These are phyloP conservation scores for Crepidotus variabilis DNA, from an alignment of 768 basidiomycete genomes.

Conservation along the genomic window DNA sequence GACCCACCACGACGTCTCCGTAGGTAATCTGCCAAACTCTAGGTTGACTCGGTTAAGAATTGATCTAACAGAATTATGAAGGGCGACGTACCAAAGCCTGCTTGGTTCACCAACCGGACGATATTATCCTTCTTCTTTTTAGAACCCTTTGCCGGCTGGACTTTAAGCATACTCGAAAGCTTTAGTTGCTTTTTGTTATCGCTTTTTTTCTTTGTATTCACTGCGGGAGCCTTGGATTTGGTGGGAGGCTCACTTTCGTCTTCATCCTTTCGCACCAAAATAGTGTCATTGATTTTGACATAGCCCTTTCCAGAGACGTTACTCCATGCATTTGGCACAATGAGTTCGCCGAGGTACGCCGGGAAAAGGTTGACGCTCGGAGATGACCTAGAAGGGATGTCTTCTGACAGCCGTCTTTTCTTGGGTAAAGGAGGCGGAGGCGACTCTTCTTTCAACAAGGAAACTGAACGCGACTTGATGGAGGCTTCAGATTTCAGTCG, in stretches of 20 bases:
- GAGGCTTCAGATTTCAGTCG: background rate
- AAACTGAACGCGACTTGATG: constrained; percentile 2
- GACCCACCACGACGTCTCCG: constrained; percentile 69
- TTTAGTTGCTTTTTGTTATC: constrained; percentile 62
- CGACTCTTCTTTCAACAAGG: constrained; percentile 7
- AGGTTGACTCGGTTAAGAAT: constrained; percentile 2
- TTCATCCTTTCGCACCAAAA: constrained; percentile 55
- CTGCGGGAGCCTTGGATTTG: constrained; percentile 19
- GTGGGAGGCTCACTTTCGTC: constrained; percentile 27
- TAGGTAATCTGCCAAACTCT: constrained; percentile 80
- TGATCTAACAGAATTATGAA: background rate
- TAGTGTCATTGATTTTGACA: constrained; percentile 57
- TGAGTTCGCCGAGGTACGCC: constrained; percentile 62
- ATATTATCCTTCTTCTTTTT: constrained; percentile 61
- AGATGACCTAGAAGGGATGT: background rate
- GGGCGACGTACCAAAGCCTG: constrained; percentile 55
- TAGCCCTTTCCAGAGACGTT: constrained; percentile 73
- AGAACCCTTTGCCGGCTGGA: constrained; percentile 45
- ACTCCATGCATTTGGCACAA: constrained; percentile 76
- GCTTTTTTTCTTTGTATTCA: constrained; percentile 34
- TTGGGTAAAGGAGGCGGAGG: constrained; percentile 30
- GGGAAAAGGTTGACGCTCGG: constrained; percentile 16
- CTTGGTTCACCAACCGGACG: constrained; percentile 59
- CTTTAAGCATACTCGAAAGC: constrained; percentile 63
- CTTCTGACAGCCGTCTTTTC: constrained; percentile 44